Base-by-base conservation (phyloP, 345 rosid genomes). In the Salix udensis region DNA sequence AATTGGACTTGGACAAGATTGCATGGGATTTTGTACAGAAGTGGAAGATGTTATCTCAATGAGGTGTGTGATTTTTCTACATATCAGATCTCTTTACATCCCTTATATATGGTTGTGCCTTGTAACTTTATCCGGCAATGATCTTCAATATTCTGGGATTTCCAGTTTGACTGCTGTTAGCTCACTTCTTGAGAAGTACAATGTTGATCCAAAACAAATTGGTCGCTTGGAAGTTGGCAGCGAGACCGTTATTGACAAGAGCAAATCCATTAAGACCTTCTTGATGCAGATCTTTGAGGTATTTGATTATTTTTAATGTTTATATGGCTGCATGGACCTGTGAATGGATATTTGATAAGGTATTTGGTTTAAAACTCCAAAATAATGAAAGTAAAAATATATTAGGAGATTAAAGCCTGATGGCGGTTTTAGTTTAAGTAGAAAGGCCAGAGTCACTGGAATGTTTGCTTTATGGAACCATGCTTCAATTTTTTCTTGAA, bases 241-340 rank as follows among this genome's bases (percentile, higher is more conserved):
- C 69, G 99, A 96, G 86, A 96, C 99, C 52, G 99, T 96, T 31
- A 96, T 96, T 52, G 98, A 96, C 85, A 96, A 96, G 88, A 96
- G 99, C 90, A 96, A 96, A 79, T 94, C 99, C 74, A 96, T 96
- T 72, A 96, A 96, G 83, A 96, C 99, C 16, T 96, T 96, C 87
- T 79, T 96, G 89, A 96, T 96, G 99, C 98, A 85, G 84, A 88
- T 94, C 82, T 96, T 96, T 80, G 99, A 96, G 99, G 99, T 96
- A 83, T 23, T 3, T 34, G 37, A 36, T 76, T 69, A 16, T 39
- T 46, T 55, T n/a, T 26, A 58, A 58, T 68, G 68, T 14, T 62
- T 14, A 42, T 58, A 26, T 61, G 73, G 61, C n/a, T 44, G 21
- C 64, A 6, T 7, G 40, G 40, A 46, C 39, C 48, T 5, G 19